Percentiles rank a stretch among this genome's conserved stretches.
Evolutionary conservation across 306 rosid genomes (phyloP).

Genomic region (Cucurbita pepo): DNA sequence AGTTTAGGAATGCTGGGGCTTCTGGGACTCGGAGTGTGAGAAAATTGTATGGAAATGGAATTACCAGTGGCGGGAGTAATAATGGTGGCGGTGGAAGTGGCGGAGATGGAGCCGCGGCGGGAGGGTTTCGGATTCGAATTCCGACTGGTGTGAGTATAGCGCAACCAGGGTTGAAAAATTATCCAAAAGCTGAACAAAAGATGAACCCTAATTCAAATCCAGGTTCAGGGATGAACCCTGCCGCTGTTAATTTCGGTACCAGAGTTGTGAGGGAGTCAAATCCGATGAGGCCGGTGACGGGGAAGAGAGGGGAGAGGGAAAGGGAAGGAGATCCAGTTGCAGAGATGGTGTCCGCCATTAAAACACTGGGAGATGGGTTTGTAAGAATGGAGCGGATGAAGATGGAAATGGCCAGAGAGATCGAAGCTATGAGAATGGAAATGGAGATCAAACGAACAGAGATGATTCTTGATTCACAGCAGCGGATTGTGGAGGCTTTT

Average conservation of each 20-base stretch:
- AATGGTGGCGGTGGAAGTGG: constrained; percentile 16
- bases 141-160: constrained; percentile 63
- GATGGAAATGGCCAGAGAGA: constrained; percentile 94
- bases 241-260: constrained; percentile 21
- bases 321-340: constrained; percentile 39
- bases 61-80: constrained; percentile 7
- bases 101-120: not conserved
- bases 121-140: constrained; percentile 62
- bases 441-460: constrained; percentile 94
- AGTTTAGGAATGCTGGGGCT: constrained; percentile 32
- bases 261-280: constrained; percentile 40
- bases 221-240: constrained; percentile 13
- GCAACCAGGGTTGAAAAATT: constrained; percentile 46
- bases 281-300: constrained; percentile 17
- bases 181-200: constrained; percentile 29
- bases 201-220: constrained; percentile 26
- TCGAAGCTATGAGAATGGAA: constrained; percentile 78
- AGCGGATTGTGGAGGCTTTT: constrained; percentile 71
- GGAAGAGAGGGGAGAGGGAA: constrained; percentile 29
- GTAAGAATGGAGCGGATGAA: constrained; percentile 89
- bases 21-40: constrained; percentile 40
- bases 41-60: constrained; percentile 47
- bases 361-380: constrained; percentile 77
- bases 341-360: constrained; percentile 71
- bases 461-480: constrained; percentile 92